A percentile compares a stretch with the other conserved stretches of the same genome.
Conservation (phyloP, 805 yeast genomes). For the Hagleromyces aurorensis region DNA sequence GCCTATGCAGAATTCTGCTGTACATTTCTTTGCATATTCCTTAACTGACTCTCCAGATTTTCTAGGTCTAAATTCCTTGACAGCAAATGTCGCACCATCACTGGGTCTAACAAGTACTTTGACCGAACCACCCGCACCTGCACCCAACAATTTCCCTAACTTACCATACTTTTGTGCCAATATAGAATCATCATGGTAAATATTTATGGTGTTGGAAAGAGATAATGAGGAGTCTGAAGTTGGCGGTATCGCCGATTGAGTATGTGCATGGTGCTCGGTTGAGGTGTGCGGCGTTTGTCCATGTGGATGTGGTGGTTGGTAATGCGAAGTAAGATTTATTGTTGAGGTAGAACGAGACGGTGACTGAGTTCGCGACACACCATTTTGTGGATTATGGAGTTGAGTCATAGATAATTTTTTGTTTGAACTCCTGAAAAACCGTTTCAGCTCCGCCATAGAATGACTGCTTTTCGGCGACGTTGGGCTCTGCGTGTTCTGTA, state of each 20-base stretch:
- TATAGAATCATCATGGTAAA: conserved; percentile 44
- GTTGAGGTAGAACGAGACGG: not conserved
- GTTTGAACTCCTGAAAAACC: conserved; percentile 47
- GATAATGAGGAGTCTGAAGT: conserved; percentile 29
- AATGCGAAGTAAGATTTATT: conserved; percentile 2
- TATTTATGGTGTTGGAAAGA: conserved; percentile 30
- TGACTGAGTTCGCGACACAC: conserved; percentile 4
- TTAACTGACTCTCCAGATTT: conserved; percentile 61
- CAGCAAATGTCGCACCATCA: conserved; percentile 71
- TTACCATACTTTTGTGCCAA: conserved; percentile 59
- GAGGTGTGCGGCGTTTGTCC: conserved; percentile 2
- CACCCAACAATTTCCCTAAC: conserved; percentile 66
- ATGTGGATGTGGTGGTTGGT: conserved; percentile 1
- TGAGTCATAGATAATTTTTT: conserved; percentile 17
- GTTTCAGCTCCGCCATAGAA: conserved; percentile 65
- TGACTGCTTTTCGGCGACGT: conserved; percentile 23
- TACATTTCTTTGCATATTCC: conserved; percentile 79
- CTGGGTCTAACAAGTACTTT: conserved; percentile 57
- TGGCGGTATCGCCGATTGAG: conserved; percentile 33
- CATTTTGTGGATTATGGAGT: conserved; percentile 4
- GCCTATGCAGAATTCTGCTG: conserved; percentile 85
- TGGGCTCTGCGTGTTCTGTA: conserved; percentile 4
- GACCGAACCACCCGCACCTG: conserved; percentile 89
- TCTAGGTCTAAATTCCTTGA: conserved; percentile 70
- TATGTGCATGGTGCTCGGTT: conserved; percentile 22